Conservation (phyloP, 495 filamentous ascomycete genomes). For the Hypoxylon lienhwacheense region DNA sequence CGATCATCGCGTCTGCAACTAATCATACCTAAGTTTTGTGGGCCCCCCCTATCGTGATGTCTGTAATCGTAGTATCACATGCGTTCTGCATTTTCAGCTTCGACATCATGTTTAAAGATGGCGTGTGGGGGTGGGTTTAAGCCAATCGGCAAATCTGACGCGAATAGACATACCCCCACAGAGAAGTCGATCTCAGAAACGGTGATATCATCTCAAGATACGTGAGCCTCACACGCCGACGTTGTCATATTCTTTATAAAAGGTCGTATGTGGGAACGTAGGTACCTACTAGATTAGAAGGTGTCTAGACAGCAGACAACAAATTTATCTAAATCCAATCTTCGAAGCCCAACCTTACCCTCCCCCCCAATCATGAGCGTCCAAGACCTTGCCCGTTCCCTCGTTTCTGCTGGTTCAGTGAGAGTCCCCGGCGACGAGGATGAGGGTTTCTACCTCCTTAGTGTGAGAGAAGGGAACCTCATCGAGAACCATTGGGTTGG, state of each 20-base stretch:
- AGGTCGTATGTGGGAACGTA: background rate
- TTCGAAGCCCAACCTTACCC: background rate
- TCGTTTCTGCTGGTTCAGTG: conserved; percentile 11
- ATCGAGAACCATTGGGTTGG: conserved; percentile 27
- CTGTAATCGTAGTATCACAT: conserved; percentile 10
- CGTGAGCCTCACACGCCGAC: background rate
- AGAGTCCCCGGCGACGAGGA: conserved; percentile 8
- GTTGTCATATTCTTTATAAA: conserved; percentile 3
- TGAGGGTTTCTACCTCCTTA: conserved; percentile 16
- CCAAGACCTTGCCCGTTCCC: conserved; percentile 27
- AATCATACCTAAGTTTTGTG: conserved; percentile 1
- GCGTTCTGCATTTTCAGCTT: conserved; percentile 15
- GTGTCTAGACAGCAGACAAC: background rate
- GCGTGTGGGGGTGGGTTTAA: background rate
- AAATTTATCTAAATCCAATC: background rate
- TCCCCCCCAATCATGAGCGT: conserved; percentile 19
- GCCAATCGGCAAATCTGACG: conserved; percentile 10
- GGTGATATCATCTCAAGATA: background rate
- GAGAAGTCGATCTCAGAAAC: conserved; percentile 1
- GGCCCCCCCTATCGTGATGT: background rate
- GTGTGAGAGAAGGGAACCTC: conserved; percentile 22
- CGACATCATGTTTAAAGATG: conserved; percentile 8
- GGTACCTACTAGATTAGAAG: background rate
- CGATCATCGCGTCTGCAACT: background rate
- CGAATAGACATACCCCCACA: conserved; percentile 17